Conservation (phyloP, 1,139 yeast genomes). For the Geotrichum armillariae region DNA sequence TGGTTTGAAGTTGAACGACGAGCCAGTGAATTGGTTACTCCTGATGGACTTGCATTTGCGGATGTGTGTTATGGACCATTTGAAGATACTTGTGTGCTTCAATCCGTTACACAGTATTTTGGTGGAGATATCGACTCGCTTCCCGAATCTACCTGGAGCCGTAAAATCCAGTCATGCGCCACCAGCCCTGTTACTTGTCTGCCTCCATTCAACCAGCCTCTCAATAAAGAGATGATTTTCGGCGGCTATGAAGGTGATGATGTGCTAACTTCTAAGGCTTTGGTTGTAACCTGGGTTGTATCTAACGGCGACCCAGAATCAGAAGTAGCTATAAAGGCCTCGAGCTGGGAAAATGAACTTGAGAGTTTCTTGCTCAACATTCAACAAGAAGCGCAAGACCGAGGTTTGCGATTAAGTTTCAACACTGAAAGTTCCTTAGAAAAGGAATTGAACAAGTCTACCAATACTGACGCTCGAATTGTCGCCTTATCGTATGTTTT, state of each 20-base stretch:
- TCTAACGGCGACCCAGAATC: slow-evolving; percentile 49
- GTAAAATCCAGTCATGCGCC: slow-evolving; percentile 58
- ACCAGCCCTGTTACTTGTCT: slow-evolving; percentile 84
- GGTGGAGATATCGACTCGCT: slow-evolving; percentile 59
- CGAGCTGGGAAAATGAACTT: slow-evolving; percentile 63
- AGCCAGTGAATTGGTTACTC: slow-evolving; percentile 40
- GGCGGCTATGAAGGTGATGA: slow-evolving; percentile 52
- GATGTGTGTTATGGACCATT: slow-evolving; percentile 83
- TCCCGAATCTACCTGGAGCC: slow-evolving; percentile 54
- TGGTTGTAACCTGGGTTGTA: slow-evolving; percentile 67
- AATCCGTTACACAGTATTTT: slow-evolving; percentile 88
- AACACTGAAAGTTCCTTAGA: slow-evolving; percentile 82
- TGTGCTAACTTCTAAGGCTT: slow-evolving; percentile 62
- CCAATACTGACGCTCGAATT: slow-evolving; percentile 75
- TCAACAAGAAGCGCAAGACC: slow-evolving; percentile 41
- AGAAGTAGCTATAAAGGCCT: slow-evolving; percentile 46
- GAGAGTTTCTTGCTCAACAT: slow-evolving; percentile 57
- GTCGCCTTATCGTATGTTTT: slow-evolving; percentile 71
- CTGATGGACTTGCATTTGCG: slow-evolving; percentile 44
- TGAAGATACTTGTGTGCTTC: slow-evolving; percentile 75
- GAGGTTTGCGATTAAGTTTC: slow-evolving; percentile 65
- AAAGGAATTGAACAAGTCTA: slow-evolving; percentile 77
- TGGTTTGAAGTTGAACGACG: slow-evolving; percentile 78
- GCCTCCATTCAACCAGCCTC: slow-evolving; percentile 89
- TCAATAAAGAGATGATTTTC: slow-evolving; percentile 68